These are phyloP conservation scores for Dioszegia hungarica DNA, from an alignment of 768 basidiomycete species.

Conservation along the genomic window DNA sequence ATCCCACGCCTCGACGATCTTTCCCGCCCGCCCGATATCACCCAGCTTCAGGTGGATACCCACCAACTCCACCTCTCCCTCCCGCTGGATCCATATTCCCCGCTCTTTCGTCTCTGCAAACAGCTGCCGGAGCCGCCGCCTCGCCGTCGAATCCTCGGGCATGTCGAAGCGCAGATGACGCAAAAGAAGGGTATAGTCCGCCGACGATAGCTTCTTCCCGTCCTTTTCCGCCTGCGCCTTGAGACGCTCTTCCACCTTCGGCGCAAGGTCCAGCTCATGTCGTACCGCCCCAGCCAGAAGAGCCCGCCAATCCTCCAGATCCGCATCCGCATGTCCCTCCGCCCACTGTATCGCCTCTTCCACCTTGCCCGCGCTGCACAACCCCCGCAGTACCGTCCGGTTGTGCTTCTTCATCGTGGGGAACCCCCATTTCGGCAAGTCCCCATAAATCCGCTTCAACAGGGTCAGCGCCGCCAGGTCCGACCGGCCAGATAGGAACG, in stretches of 20 bases:
- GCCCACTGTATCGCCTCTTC: background rate
- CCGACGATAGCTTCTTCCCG: background rate
- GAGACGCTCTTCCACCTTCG: background rate
- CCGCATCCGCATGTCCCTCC: background rate
- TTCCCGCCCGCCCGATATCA: slow-evolving; percentile 15
- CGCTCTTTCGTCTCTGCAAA: background rate
- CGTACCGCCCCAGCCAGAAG: background rate
- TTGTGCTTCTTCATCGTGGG: background rate
- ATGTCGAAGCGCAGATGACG: background rate
- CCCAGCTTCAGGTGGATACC: slow-evolving; percentile 14
- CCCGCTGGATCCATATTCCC: background rate
- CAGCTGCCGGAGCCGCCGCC: background rate
- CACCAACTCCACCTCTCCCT: slow-evolving; percentile 18
- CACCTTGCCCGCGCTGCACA: background rate
- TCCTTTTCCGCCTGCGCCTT: background rate
- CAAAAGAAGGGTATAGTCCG: background rate
- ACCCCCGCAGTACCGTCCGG: background rate
- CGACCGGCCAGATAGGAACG: background rate
- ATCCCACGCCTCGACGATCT: slow-evolving; percentile 3
- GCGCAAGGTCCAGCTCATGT: background rate
- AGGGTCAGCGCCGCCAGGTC: background rate
- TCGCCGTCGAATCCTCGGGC: background rate
- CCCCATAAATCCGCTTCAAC: slow-evolving; percentile 3
- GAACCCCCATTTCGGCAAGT: background rate
- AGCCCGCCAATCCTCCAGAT: background rate